Conservation (phyloP, 352 stramenopile genomes). For the Blastocystis sp. region DNA sequence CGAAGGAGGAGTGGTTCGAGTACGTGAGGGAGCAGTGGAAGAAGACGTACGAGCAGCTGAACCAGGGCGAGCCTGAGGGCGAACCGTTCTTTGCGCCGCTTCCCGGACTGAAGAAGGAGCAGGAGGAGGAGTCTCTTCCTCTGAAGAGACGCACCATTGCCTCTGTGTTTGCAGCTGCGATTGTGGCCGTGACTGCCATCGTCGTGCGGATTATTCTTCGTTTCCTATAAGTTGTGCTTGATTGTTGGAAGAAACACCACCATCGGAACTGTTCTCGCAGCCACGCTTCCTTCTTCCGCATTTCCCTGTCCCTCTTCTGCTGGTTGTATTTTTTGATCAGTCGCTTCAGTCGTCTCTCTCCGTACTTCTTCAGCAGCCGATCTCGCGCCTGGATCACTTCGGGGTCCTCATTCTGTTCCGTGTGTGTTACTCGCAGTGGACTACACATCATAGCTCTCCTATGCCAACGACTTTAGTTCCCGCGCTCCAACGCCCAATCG, state of each 20-base stretch:
- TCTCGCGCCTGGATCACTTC: constrained; percentile 18
- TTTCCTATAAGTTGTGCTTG: constrained; percentile 4
- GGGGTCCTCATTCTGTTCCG: constrained; percentile 25
- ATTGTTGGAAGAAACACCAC: constrained; percentile 16
- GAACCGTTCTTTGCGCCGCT: constrained; percentile 9
- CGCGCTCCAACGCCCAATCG: constrained; percentile 42
- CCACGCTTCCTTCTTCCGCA: constrained; percentile 9
- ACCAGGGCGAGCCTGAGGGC: constrained; percentile 26
- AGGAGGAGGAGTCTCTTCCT: not conserved
- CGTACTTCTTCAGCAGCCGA: constrained; percentile 48
- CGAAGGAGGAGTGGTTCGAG: constrained; percentile 69
- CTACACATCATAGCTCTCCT: not conserved
- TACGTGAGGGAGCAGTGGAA: constrained; percentile 66
- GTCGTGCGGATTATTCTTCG: not conserved
- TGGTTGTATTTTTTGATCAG: constrained; percentile 1
- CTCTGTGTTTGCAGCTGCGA: not conserved
- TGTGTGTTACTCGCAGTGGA: constrained; percentile 39
- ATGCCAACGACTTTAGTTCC: constrained; percentile 4
- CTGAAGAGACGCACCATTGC: not conserved
- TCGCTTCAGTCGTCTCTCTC: constrained; percentile 18
- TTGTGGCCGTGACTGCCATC: not conserved
- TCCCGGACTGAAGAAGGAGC: constrained; percentile 6
- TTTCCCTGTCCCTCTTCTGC: constrained; percentile 24
- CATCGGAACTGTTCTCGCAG: constrained; percentile 54
- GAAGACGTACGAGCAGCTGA: constrained; percentile 34